Evolutionary conservation across 2,329 filamentous ascomycete genomes (phyloP).

Genomic region (Aspergillus arachidicola): DNA sequence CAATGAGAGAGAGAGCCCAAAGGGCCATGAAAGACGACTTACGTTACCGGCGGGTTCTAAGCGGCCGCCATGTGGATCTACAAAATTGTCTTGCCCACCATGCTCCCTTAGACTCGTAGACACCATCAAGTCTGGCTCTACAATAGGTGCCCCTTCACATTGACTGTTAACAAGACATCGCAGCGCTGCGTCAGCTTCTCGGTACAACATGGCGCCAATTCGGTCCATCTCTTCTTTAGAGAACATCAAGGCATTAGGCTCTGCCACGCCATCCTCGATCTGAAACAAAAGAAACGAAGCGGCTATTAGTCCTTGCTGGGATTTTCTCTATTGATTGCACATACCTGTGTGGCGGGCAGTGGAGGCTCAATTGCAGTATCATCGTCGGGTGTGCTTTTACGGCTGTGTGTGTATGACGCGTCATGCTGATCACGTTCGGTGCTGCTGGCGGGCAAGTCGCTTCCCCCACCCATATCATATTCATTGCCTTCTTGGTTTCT

Average conservation of each 20-base stretch:
- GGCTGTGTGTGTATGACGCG: background rate
- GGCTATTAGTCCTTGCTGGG: background rate
- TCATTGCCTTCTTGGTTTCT: background rate
- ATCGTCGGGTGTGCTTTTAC: background rate
- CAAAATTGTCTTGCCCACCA: background rate
- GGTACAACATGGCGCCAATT: background rate
- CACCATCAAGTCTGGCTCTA: background rate
- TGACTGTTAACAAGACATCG: background rate
- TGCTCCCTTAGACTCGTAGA: background rate
- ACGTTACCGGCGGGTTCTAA: background rate
- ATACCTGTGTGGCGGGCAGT: background rate
- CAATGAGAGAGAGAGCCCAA: background rate
- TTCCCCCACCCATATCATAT: background rate
- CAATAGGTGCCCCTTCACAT: background rate
- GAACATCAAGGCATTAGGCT: background rate
- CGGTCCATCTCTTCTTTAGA: background rate
- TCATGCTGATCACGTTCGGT: background rate
- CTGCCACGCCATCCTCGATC: background rate
- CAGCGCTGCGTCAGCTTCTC: background rate
- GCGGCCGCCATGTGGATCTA: background rate
- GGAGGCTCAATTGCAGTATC: background rate
- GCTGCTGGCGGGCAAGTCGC: background rate
- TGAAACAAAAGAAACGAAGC: background rate
- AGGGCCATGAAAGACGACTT: background rate
- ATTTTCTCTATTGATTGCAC: background rate